Conservation (phyloP, 2,329 filamentous ascomycete species). For the Colletotrichum kahawae region DNA sequence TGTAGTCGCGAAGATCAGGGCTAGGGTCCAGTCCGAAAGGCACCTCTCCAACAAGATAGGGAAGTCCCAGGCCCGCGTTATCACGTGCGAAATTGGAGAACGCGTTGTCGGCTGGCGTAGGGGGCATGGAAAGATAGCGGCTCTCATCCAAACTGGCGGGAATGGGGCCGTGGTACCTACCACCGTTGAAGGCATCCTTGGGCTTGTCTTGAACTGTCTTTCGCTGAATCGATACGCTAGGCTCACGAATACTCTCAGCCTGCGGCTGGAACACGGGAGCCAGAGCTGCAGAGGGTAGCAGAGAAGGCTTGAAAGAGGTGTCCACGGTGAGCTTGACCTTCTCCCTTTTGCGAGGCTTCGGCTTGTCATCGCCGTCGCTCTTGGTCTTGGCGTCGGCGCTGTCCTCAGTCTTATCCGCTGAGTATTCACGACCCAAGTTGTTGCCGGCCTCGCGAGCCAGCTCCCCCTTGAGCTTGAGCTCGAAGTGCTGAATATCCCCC, state of each 20-base stretch:
- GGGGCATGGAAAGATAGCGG: constrained; percentile 6
- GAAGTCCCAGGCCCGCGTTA: constrained; percentile 30
- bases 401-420: constrained; percentile 33
- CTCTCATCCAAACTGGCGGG: constrained; percentile 1
- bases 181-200: background rate
- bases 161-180: background rate
- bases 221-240: background rate
- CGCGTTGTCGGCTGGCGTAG: constrained; percentile 4
- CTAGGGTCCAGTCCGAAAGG: constrained; percentile 47
- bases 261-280: constrained; percentile 56
- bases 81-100: constrained; percentile 13
- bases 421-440: constrained; percentile 34
- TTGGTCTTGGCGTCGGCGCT: background rate
- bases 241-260: background rate
- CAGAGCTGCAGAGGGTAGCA: constrained; percentile 51
- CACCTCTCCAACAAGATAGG: constrained; percentile 62
- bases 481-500: constrained; percentile 55
- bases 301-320: constrained; percentile 32
- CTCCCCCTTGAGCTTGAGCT: constrained; percentile 49
- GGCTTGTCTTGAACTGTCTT: background rate
- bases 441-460: constrained; percentile 45
- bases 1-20: constrained; percentile 52
- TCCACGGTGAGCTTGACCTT: constrained; percentile 8
- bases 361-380: background rate
- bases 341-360: constrained; percentile 1